Percentiles rank a stretch among this genome's conserved stretches.
These are phyloP conservation scores for Hansenula lynferdii DNA, from an alignment of 1,139 yeast genomes.

Conservation along the genomic window DNA sequence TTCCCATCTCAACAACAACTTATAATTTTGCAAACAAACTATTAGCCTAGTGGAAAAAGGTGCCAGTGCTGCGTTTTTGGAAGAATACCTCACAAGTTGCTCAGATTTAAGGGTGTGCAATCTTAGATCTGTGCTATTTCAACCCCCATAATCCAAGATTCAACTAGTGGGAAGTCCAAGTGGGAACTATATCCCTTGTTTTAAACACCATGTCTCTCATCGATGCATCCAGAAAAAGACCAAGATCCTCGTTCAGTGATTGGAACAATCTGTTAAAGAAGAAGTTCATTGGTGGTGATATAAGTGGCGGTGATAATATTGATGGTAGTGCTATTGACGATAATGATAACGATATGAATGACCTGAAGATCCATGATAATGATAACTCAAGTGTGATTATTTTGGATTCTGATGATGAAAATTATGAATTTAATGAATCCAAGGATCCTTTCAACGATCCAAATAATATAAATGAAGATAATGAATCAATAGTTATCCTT, in stretches of 20 bases:
- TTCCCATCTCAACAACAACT: too few species aligned
- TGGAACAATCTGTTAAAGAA: conserved; percentile 18
- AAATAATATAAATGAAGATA: conserved; percentile 2
- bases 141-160: too few species aligned
- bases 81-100: too few species aligned
- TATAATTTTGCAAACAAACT: too few species aligned
- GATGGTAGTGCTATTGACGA: too few species aligned
- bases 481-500: conserved; percentile 3
- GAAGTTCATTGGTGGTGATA: conserved; percentile 7
- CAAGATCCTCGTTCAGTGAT: conserved; percentile 24
- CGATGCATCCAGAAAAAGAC: conserved; percentile 26
- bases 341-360: background rate
- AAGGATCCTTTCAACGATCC: background rate
- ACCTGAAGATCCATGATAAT: conserved; percentile 14
- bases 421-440: conserved; percentile 23
- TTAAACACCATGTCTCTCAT: conserved; percentile 19
- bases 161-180: too few species aligned
- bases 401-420: conserved; percentile 36
- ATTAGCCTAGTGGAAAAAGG: too few species aligned
- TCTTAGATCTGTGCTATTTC: too few species aligned
- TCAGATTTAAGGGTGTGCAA: too few species aligned
- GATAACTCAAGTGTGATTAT: conserved; percentile 23
- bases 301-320: too few species aligned
- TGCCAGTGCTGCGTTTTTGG: too few species aligned
- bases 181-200: too few species aligned